Percentiles rank a stretch among this genome's conserved stretches.
phyloP scores from a whole-genome alignment of 2,329 filamentous ascomycete species.

The Orbilia quercus region DNA sequence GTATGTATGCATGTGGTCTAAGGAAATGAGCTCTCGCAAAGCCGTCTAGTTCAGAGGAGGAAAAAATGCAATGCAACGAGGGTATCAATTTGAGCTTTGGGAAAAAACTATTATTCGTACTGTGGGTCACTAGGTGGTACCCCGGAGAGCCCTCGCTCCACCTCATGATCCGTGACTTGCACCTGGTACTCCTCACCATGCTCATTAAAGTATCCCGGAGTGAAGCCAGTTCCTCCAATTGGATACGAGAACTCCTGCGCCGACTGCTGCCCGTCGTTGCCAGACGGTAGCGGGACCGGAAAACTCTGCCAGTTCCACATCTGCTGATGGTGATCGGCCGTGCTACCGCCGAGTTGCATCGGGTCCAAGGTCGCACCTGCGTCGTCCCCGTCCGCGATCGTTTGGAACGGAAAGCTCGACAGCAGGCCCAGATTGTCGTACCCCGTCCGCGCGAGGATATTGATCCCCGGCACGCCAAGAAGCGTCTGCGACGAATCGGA shows the following conservation, averaged over 20 bases:
- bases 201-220: slow-evolving; percentile 32
- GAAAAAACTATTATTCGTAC: slow-evolving; percentile 7
- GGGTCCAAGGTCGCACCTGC: slow-evolving; percentile 13
- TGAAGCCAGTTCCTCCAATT: slow-evolving; percentile 36
- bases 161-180: too few species aligned
- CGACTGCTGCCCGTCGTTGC: slow-evolving; percentile 31
- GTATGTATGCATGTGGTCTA: slow-evolving; percentile 38
- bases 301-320: slow-evolving; percentile 47
- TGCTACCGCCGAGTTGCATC: slow-evolving; percentile 43
- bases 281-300: slow-evolving; percentile 24
- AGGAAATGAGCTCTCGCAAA: slow-evolving; percentile 7
- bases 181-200: slow-evolving; percentile 26
- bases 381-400: slow-evolving; percentile 40
- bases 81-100: background rate
- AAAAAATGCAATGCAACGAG: background rate
- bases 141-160: slow-evolving; percentile 34
- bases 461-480: slow-evolving; percentile 54
- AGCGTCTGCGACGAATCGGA: slow-evolving; percentile 45
- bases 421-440: slow-evolving; percentile 43
- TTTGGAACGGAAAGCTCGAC: slow-evolving; percentile 41
- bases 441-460: slow-evolving; percentile 40
- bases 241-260: slow-evolving; percentile 41
- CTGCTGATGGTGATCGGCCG: slow-evolving; percentile 17
- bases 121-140: slow-evolving; percentile 22
- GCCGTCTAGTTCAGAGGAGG: slow-evolving; percentile 8